These are phyloP conservation scores for Ustilago trichophora DNA, from an alignment of 1,284 basidiomycete species.

Conservation along the genomic window DNA sequence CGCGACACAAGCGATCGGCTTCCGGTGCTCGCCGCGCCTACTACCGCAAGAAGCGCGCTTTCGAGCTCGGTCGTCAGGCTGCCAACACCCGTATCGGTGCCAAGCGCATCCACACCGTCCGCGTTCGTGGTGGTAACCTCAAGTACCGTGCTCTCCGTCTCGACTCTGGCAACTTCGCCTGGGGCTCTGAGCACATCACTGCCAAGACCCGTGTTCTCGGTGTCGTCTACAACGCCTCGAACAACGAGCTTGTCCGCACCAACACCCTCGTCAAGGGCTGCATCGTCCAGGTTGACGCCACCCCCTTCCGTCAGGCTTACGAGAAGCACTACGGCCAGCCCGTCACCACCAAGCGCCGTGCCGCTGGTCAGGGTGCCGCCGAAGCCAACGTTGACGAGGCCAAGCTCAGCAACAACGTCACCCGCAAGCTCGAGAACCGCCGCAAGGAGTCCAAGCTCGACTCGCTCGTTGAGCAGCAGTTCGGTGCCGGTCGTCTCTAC, in stretches of 20 bases:
- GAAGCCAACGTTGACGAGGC: slow-evolving; percentile 52
- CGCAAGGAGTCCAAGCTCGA: slow-evolving; percentile 63
- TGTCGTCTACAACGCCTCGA: slow-evolving; percentile 67
- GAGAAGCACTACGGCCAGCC: slow-evolving; percentile 67
- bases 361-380: slow-evolving; percentile 53
- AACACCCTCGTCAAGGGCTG: slow-evolving; percentile 67
- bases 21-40: slow-evolving; percentile 65
- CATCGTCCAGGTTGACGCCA: slow-evolving; percentile 66
- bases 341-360: slow-evolving; percentile 64
- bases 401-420: slow-evolving; percentile 60
- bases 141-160: slow-evolving; percentile 66
- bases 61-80: slow-evolving; percentile 66
- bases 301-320: slow-evolving; percentile 66
- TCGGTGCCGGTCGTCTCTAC: slow-evolving; percentile 65
- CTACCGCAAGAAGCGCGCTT: slow-evolving; percentile 66
- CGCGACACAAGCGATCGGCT: slow-evolving; percentile 66
- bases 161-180: slow-evolving; percentile 66
- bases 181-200: slow-evolving; percentile 67
- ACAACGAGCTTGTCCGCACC: slow-evolving; percentile 67
- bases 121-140: slow-evolving; percentile 66
- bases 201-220: slow-evolving; percentile 66
- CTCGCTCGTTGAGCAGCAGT: slow-evolving; percentile 66
- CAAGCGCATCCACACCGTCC: slow-evolving; percentile 66
- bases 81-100: slow-evolving; percentile 66
- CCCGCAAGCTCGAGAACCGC: slow-evolving; percentile 59